phyloP scores from a whole-genome alignment of 768 basidiomycete species.

The Mycena crocata region DNA sequence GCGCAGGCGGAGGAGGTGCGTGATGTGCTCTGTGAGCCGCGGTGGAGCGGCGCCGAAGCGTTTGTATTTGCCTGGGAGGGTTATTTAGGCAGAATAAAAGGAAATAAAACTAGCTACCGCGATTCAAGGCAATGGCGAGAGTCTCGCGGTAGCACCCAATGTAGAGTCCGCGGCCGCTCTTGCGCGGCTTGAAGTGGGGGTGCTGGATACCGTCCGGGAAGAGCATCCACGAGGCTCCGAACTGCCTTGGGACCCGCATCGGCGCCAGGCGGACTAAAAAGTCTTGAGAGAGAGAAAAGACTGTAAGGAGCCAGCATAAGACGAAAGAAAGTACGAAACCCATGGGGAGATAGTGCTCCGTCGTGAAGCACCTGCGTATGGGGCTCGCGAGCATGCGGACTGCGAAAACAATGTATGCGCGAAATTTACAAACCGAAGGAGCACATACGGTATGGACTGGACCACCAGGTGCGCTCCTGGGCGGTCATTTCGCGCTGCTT shows the following conservation, averaged over 20 bases:
- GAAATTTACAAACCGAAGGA: conserved; percentile 30
- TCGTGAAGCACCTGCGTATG: conserved; percentile 65
- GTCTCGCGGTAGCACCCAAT: conserved; percentile 70
- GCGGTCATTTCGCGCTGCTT: conserved; percentile 67
- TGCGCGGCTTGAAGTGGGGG: conserved; percentile 64
- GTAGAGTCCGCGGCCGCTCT: conserved; percentile 61
- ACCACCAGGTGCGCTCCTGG: conserved; percentile 75
- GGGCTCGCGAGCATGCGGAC: conserved; percentile 82
- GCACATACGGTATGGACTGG: conserved; percentile 79
- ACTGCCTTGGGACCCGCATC: conserved; percentile 15
- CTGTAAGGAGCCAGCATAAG: neutral
- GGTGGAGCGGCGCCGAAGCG: conserved; percentile 49
- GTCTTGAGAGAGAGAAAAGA: conserved; percentile 6
- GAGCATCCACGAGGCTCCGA: conserved; percentile 33
- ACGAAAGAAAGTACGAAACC: conserved; percentile 52
- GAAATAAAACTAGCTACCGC: conserved; percentile 45
- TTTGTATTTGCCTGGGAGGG: conserved; percentile 39
- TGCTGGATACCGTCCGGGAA: conserved; percentile 76
- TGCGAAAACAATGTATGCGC: conserved; percentile 42
- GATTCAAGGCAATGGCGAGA: conserved; percentile 51
- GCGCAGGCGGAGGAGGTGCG: conserved; percentile 76
- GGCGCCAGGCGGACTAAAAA: conserved; percentile 9
- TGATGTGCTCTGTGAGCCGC: conserved; percentile 65
- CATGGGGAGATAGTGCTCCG: conserved; percentile 63
- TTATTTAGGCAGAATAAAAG: neutral